Evolutionary conservation across 805 yeast species (phyloP), one percentile per base, ranked within the genome.

Genomic region (Diddensiella caesifluorescens): DNA sequence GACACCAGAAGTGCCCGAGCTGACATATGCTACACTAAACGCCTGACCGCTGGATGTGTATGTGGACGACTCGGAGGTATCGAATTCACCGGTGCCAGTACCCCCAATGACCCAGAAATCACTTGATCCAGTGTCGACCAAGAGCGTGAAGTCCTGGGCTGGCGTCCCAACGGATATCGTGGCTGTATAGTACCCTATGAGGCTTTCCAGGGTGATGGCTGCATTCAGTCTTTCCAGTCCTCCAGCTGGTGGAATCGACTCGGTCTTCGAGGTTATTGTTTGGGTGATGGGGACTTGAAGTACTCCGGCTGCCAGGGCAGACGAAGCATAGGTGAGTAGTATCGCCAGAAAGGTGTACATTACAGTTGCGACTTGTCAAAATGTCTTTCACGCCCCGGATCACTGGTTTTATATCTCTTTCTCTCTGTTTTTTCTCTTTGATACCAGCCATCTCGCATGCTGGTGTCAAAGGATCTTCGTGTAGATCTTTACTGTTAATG

Each of bases 1-100:
- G 15, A 51, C 50, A 12, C 98, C 98, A 60, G 84, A 87, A 65
- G 89, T 71, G 35, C 94, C 74, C 40, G 97, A 97, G n/a, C 92
- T 78, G 49, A 97, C 97, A 61, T 90, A 90, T 60, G 74, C 79
- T 63, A 92, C 87, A 45, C 81, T 74, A 64, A 92, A 88, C 41
- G 77, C 79, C 36, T 90, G 68, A 43, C 95, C 96, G 61, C 88
- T 86, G 51, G 79, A 75, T 67, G 79, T 77, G 69, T 86, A 92
- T 41, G 92, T 72, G 15, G 89, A 70, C 10, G 95, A 85, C 15
- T 75, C 65, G 41, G 73, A 77, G 57, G 85, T 92, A 65, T 84
- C 90, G 61, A 85, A 90, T 71, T 27, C 10, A 34, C 15, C 13
- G 9, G 13, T 10, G 28, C 38, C 29, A 21, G 38, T 18, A 9